These are phyloP conservation scores for Backusella liffmaniae DNA, from an alignment of 192 early-diverging fungal species.

Conservation along the genomic window DNA sequence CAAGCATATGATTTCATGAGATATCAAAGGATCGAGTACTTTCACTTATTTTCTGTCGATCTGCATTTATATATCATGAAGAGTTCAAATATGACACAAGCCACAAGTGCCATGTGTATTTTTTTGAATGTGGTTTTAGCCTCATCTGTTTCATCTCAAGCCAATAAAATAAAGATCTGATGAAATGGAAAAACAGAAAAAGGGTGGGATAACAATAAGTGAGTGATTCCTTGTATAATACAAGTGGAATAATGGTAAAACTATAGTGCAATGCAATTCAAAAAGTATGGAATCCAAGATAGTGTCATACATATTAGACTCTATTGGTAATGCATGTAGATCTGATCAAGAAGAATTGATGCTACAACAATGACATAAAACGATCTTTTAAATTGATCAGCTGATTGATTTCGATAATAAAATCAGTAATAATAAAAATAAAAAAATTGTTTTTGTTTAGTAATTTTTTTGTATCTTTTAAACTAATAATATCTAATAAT, in stretches of 20 bases:
- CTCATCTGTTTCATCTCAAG: slow-evolving; percentile 7
- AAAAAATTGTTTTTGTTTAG: not conserved
- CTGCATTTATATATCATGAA: too few relatives aligned
- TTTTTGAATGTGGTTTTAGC: not conserved
- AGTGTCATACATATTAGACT: too few relatives aligned
- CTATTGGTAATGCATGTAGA: too few relatives aligned
- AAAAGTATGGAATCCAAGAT: too few relatives aligned
- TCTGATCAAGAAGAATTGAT: too few relatives aligned
- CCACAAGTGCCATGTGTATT: not conserved
- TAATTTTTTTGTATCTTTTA: not conserved
- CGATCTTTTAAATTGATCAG: not conserved
- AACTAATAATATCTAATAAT: not conserved
- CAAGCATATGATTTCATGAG: not conserved
- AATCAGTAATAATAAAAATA: not conserved
- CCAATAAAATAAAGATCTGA: not conserved
- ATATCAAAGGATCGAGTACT: not conserved
- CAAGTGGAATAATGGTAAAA: not conserved
- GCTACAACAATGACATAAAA: too few relatives aligned
- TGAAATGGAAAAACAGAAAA: not conserved
- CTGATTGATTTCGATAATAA: not conserved
- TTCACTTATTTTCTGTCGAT: too few relatives aligned
- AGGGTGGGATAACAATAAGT: not conserved
- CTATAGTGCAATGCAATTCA: too few relatives aligned
- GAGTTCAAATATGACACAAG: not conserved
- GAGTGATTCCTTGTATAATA: too few relatives aligned